phyloP scores from a whole-genome alignment of 495 filamentous ascomycete species.

The Annulohypoxylon bovei region DNA sequence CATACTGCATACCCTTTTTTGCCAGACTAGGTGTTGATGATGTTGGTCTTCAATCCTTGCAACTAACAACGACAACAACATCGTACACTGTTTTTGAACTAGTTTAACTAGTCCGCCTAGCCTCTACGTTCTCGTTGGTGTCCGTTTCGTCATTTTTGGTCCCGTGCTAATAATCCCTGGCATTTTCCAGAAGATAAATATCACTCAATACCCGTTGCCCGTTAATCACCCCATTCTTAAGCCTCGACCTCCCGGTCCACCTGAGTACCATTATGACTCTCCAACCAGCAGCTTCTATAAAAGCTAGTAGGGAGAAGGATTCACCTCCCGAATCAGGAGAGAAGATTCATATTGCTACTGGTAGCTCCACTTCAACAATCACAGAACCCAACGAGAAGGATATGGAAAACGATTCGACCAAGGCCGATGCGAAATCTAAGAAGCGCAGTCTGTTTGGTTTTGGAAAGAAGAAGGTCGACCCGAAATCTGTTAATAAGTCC shows the following conservation, averaged over 20 bases:
- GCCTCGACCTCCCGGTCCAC: constrained; percentile 3
- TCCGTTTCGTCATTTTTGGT: constrained; percentile 35
- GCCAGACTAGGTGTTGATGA: constrained; percentile 7
- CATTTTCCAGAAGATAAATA: constrained; percentile 39
- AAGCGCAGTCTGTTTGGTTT: constrained; percentile 68
- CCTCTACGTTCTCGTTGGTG: constrained; percentile 4
- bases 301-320: constrained; percentile 32
- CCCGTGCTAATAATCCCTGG: constrained; percentile 41
- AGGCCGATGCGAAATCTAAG: constrained; percentile 54
- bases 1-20: background rate
- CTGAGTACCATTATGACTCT: constrained; percentile 39
- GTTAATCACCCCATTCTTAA: constrained; percentile 42
- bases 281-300: constrained; percentile 40
- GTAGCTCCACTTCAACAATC: constrained; percentile 51
- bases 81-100: constrained; percentile 6
- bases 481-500: constrained; percentile 52
- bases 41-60: background rate
- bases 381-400: constrained; percentile 44
- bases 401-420: constrained; percentile 42
- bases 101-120: constrained; percentile 6
- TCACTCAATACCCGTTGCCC: constrained; percentile 35
- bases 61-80: constrained; percentile 8
- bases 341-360: constrained; percentile 42
- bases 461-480: constrained; percentile 71
- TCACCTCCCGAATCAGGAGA: constrained; percentile 19